Conservation (phyloP, 179 eudicot species). For the Pouteria campechiana region DNA sequence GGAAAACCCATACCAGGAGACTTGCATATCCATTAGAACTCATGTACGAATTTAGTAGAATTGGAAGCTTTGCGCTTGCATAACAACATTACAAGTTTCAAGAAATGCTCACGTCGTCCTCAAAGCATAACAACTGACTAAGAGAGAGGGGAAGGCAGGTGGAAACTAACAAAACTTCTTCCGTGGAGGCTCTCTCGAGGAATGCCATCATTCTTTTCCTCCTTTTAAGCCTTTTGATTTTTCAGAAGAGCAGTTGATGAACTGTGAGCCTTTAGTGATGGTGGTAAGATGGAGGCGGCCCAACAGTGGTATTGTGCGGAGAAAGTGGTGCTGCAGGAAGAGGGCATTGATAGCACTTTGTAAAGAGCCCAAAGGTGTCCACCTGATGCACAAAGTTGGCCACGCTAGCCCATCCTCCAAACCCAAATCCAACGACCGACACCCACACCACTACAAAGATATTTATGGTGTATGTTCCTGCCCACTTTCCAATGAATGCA, state of each 20-base stretch:
- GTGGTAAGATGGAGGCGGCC: conserved; percentile 17
- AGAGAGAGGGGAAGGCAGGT: background rate
- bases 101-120: background rate
- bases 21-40: no score
- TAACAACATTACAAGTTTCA: background rate
- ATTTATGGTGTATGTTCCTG: conserved; percentile 35
- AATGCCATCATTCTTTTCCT: no score
- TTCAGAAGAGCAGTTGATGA: background rate
- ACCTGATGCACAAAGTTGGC: conserved; percentile 39
- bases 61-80: no score
- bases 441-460: conserved; percentile 45
- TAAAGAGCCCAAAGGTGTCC: conserved; percentile 51
- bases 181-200: background rate
- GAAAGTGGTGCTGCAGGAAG: conserved; percentile 13
- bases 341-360: conserved; percentile 52
- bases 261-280: conserved; percentile 8
- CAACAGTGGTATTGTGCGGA: conserved; percentile 12
- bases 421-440: conserved; percentile 46
- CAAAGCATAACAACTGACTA: background rate
- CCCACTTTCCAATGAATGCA: conserved; percentile 35
- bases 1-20: no score
- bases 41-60: no score
- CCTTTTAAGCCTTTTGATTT: no score
- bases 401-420: conserved; percentile 60
- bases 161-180: background rate